These are phyloP conservation scores for Beauveria varroae DNA, from an alignment of 2,329 filamentous ascomycete genomes.

Conservation along the genomic window DNA sequence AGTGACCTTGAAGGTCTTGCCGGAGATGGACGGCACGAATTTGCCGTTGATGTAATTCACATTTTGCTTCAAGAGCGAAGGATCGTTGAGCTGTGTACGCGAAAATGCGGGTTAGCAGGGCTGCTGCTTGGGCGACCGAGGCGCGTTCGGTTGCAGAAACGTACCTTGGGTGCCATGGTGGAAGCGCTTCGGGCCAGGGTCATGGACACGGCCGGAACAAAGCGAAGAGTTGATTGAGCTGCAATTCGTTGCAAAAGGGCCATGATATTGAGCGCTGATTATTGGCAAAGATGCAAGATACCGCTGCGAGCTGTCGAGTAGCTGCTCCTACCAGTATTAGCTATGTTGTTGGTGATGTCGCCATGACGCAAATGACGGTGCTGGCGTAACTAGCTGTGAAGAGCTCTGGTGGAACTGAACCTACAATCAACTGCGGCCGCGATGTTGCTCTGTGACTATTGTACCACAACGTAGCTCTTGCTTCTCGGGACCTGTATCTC, in stretches of 20 bases:
- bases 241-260: conserved; percentile 24
- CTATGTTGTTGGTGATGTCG: conserved; percentile 6
- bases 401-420: not conserved
- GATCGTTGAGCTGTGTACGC: conserved; percentile 58
- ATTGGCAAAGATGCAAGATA: not conserved
- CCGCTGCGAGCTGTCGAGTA: not conserved
- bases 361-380: not conserved
- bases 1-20: conserved; percentile 83
- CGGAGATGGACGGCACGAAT: conserved; percentile 79
- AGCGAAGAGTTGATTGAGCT: conserved; percentile 23
- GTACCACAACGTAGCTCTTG: not conserved
- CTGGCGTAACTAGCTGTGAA: not conserved
- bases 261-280: conserved; percentile 16
- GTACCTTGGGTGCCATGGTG: conserved; percentile 40
- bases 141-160: not conserved
- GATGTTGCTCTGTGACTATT: not conserved
- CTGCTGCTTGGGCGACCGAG: not conserved
- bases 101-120: not conserved
- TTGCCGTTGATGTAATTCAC: conserved; percentile 83
- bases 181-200: conserved; percentile 33
- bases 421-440: not conserved
- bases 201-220: conserved; percentile 22
- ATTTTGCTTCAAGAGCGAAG: conserved; percentile 75
- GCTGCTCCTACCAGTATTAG: not conserved
- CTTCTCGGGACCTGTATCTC: not conserved